Evolutionary conservation across 495 filamentous ascomycete genomes (phyloP), one percentile per base, ranked within the genome.

Genomic region (Talaromyces wortmannii): DNA sequence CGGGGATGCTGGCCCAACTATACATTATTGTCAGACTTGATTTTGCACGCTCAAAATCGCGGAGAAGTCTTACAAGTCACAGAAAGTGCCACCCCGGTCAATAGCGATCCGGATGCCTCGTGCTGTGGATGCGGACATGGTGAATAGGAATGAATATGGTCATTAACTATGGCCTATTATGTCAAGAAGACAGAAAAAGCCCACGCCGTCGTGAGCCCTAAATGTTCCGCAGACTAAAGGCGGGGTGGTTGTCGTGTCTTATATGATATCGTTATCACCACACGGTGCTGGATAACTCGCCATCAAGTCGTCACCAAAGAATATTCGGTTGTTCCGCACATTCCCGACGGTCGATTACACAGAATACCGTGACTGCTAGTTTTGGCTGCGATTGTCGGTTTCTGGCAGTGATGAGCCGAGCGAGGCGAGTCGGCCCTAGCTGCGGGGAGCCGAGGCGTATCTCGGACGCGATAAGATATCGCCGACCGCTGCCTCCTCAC

Each of bases 61-160:
- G 7, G 7, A 8, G 15, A 76, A 75, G 50, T 80, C 83, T 40
- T 81, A 77, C 30, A 76, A 78, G 71, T 87, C 84, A 11, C 81
- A 84, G 61, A 87, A 87, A 13, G 84, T 87, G 16, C 84, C 84
- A 42, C 84, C 84, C 23, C 84, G 73, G 61, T 82, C 78, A 46
- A 67, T 67, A 15, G 50, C 50, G 15, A 53, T 53, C 45, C 52
- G 43, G 4, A 53, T 53, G 30, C 52, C 52, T 23, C 44, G 44
- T 10, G 23, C 30, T 12, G 16, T 17, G 29, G 31, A 32, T 30
- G 40, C 30, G 29, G 50, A 17, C 50, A 52, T 52, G 7, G 17
- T 52, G 31, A 30, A 23, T 52, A 13, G 2, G 5, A 23, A 23
- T 23, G 23, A 23, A 23, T 23, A 4, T 23, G 23, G 23, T 23